A percentile compares a stretch with the other conserved stretches of the same genome.
These are phyloP conservation scores for Tricholomella constricta DNA, from an alignment of 768 basidiomycete species.

Conservation along the genomic window DNA sequence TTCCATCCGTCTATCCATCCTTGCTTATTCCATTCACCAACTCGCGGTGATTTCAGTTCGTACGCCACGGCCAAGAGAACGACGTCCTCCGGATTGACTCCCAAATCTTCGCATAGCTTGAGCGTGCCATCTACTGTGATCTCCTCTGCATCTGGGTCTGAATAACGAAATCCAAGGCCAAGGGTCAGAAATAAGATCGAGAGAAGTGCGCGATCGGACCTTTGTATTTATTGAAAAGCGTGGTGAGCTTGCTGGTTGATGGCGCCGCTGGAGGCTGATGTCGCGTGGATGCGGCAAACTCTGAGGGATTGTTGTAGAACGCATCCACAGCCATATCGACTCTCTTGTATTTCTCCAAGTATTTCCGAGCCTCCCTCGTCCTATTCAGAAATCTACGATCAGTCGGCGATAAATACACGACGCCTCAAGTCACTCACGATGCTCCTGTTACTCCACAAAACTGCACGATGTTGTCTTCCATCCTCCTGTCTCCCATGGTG, in stretches of 20 bases:
- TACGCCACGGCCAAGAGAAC: conserved; percentile 81
- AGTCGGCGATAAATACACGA: conserved; percentile 22
- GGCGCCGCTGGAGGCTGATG: conserved; percentile 30
- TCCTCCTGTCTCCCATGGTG: conserved; percentile 42
- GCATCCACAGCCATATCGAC: conserved; percentile 76
- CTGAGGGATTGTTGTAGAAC: conserved; percentile 60
- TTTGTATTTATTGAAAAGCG: conserved; percentile 70
- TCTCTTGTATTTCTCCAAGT: conserved; percentile 68
- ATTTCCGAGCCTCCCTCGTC: conserved; percentile 63
- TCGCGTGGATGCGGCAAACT: conserved; percentile 26
- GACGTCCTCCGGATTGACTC: conserved; percentile 76
- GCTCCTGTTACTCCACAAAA: conserved; percentile 71
- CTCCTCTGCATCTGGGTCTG: conserved; percentile 60
- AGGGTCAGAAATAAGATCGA: background rate
- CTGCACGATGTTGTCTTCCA: conserved; percentile 53
- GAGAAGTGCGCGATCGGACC: conserved; percentile 39
- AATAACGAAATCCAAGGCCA: conserved; percentile 1
- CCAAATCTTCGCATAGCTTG: conserved; percentile 68
- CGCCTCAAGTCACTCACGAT: conserved; percentile 49
- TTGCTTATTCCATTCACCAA: conserved; percentile 71
- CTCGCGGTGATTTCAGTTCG: conserved; percentile 72
- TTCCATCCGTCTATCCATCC: conserved; percentile 88
- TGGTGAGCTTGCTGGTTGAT: conserved; percentile 54
- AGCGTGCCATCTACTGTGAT: conserved; percentile 83
- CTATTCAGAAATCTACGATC: conserved; percentile 35